Evolutionary conservation across 75 land plant genomes (phyloP), one percentile per base, ranked within the genome.

Genomic region (Chamaecyparis obtusa): DNA sequence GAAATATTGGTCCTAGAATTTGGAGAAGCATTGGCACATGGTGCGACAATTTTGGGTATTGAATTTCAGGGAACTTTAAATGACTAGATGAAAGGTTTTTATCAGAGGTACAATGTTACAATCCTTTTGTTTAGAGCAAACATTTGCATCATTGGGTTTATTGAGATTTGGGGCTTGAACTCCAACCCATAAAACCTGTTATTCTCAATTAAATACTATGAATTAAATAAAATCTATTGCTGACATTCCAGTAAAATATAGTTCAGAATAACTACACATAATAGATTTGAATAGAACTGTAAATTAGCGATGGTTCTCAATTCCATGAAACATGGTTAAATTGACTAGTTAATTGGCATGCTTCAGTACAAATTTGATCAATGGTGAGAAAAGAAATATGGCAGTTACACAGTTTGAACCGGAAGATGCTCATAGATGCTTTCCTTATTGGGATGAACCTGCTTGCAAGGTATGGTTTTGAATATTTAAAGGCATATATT

Each of bases 401-500:
- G 97, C 99, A 9, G 99, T 96, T 32, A 98, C 99, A 33, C 99
- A 98, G 87, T 98, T 98, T 85, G 99, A 96, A 89, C 94, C 99
- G 6, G 96, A 92, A 64, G 99, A 98, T 95, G 99, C 99, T n/a
- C 90, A 98, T 35, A 91, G 99, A 19, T 98, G 99, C 87, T 98
- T 98, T 85, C 99, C 99, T 27, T 98, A 96, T 84, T 98, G 99
- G 99, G 99, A 98, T 90, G 99, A 98, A 85, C 99, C 99, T 87
- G 91, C 98, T 87, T 87, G 88, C 86, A 98, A 98, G 99, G 99
- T 98, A 41, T 21, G 36, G 46, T n/a, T 9, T 44, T 81, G 13
- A 41, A 44, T 21, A 39, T 9, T 39, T 21, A 81, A n/a, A n/a
- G n/a, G n/a, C n/a, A n/a, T n/a, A 79, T 43, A 14, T 21, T 39